Base-by-base conservation (phyloP, 1,284 basidiomycete species). In the Exsudoporus floridanus region DNA sequence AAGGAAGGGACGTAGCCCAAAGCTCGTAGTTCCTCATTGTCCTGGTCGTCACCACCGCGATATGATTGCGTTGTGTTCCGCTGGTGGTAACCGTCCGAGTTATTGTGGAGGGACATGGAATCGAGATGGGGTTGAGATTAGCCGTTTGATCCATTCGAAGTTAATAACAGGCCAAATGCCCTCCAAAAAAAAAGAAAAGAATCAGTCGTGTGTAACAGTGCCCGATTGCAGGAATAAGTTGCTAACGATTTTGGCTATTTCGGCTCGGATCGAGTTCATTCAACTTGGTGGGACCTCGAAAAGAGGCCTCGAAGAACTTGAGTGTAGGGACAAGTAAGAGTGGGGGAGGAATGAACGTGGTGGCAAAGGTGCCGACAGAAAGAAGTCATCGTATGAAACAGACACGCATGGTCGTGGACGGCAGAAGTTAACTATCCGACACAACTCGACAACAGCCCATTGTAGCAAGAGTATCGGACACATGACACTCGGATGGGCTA, bases 1-100 rank as follows among this genome's bases (percentile, higher is more conserved):
- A 92, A 92, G 19, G 86, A 87, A 25, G 88, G 88, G 58, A 80
- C 79, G 63, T 90, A 90, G 30, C 88, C 88, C 66, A 89, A 67
- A 14, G 83, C 83, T 48, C 82, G 74, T 33, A 90, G 77, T 62
- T 83, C 80, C 57, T 74, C 77, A 68, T 90, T 84, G 62, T 90
- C 88, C 21, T 57, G 19, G 0, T 44, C 45, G 25, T 44, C 40
- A n/a, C 43, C 16, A 9, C 5, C 21, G 25, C 5, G 18, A 25
- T 37, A 12, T 7, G 18, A 28, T 16, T 45, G 52, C 14, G 52
- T 49, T 1, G 23, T 28, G 34, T 36, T 41, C 27, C 3, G 43
- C 10, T 43, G 48, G 31, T 18, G 13, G n/a, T 44, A n/a, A 30
- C 3, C 3, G 43, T 38, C 28, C 12, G 28, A 30, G 28, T 10